Percentiles rank a stretch among this genome's conserved stretches.
Conservation (phyloP, 768 basidiomycete genomes). For the Brasilioporus rufonigricans region DNA sequence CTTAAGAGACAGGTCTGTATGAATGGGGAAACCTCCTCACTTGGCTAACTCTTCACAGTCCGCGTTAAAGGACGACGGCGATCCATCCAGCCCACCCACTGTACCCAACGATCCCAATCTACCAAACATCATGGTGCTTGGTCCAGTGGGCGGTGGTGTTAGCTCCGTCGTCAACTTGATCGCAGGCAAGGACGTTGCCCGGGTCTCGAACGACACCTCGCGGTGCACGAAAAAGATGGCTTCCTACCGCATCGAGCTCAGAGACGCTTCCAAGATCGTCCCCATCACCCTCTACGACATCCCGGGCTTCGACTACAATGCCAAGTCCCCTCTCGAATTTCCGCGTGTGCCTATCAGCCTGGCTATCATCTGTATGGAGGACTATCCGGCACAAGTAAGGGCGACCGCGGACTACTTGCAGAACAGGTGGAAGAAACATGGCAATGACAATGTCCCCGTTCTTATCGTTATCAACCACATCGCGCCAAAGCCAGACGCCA, state of each 20-base stretch:
- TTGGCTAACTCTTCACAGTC: slow-evolving; percentile 10
- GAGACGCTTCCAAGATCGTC: slow-evolving; percentile 3
- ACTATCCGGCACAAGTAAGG: slow-evolving; percentile 19
- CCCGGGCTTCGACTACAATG: slow-evolving; percentile 20
- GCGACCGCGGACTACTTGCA: slow-evolving; percentile 20
- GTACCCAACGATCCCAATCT: not conserved
- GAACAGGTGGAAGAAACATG: slow-evolving; percentile 17
- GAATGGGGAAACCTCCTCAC: not conserved
- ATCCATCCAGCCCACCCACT: not conserved
- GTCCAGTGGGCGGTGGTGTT: slow-evolving; percentile 25
- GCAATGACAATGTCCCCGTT: slow-evolving; percentile 13
- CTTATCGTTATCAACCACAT: slow-evolving; percentile 23
- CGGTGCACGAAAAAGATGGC: slow-evolving; percentile 19
- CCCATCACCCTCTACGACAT: slow-evolving; percentile 23
- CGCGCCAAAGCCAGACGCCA: slow-evolving; percentile 15
- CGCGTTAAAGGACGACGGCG: not conserved
- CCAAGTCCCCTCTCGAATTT: slow-evolving; percentile 19
- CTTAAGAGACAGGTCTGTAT: slow-evolving; percentile 17
- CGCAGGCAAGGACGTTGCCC: slow-evolving; percentile 18
- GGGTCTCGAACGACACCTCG: slow-evolving; percentile 15
- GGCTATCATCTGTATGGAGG: slow-evolving; percentile 22
- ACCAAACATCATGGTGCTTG: slow-evolving; percentile 26
- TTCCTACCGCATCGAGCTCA: slow-evolving; percentile 17
- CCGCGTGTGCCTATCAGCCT: slow-evolving; percentile 22
- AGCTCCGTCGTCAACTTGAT: slow-evolving; percentile 33